Base-by-base conservation (phyloP, 495 filamentous ascomycete species). In the Wilcoxina mikolae region DNA sequence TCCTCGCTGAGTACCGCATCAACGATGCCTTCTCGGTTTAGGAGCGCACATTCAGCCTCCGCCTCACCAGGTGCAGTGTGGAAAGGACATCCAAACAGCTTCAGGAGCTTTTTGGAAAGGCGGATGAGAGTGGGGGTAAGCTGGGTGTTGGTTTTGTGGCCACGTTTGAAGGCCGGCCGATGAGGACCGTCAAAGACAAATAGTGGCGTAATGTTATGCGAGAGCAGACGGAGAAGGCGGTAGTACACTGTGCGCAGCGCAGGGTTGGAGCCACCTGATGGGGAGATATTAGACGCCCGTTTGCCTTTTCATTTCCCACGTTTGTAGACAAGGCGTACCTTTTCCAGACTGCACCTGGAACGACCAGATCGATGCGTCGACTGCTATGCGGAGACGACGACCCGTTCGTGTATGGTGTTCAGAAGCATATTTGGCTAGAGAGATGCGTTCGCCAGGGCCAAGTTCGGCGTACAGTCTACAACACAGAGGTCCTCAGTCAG, bases 1-100 rank as follows among this genome's bases (percentile, higher is more conserved):
- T 99, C 93, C 67, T 99, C 89, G 64, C 86, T 95, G 61, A 99
- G 76, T 11, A 96, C 93, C 0, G 85, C 91, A 68, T 99, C 93
- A 2, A 96, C 93, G 41, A 95, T 73, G 0, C 88, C 87, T 26
- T 80, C 76, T 53, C 76, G 74, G 66, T 99, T 89, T 18, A 99
- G 67, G 1, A 88, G 68, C 0, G 93, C 91, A 56, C 93, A 96
- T 70, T 99, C 93, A 0, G 93, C 93, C 63, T 99, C 93, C 0
- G 93, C 93, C 62, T 99, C 93, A 12, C 91, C 93, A 0, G 91
- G 93, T 0, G 93, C 93, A 60, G 82, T 79, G 66, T 95, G 87
- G 43, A 78, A 77, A 1, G 82, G 78, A 60, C 94, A 90, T 9
- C 83, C 87, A 68, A 96, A 95, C 3, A 87, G 71, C 47, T 82